Base-by-base conservation (phyloP, 768 basidiomycete species). In the Boletus tomentosulus region DNA sequence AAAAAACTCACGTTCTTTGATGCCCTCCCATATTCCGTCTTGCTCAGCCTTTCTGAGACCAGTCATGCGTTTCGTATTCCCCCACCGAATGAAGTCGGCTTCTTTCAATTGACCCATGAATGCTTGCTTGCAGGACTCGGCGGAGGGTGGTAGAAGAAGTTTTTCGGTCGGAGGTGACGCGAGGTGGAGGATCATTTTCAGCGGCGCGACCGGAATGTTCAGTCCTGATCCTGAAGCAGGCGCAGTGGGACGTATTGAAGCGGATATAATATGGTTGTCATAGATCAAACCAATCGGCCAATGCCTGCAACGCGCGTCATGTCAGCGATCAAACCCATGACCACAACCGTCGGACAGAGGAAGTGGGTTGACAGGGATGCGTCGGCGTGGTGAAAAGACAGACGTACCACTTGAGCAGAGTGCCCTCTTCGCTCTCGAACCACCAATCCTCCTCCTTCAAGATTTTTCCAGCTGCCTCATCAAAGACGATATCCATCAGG, bases 61-160 rank as follows among this genome's bases (percentile, higher is more conserved):
- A 1, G 93, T 98, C 75, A 98, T 92, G 34, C 93, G 82, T 66
- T 92, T 92, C 19, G 92, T 95, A 71, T 89, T 97, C 1, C 97
- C 92, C 93, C 94, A 98, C 45, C 96, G 80, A 45, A 97, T 85
- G 66, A 97, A 98, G 68, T 99, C 97, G 1, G 92, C 95, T 69
- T 99, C 96, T 65, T 98, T 97, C 42, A 96, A 71, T 66, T 95
- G 90, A 8, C 91, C 92, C 89, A 98, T 94, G 68, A 92, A 99
- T 3, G 89, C 85, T 59, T 90, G 87, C 66, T 95, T 94, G 76
- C 92, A 94, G 6, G 89, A 78, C 48, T 99, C 96, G 22, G 86
- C 74, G 52, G 82, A 83, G 4, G 92, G 87, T 0, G 89, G 79
- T 16, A 94, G 74, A 16, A 95, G 79, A 15, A 98, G 80, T 66